Base-by-base conservation (phyloP, 345 rosid species). In the Nasturtium officinale region DNA sequence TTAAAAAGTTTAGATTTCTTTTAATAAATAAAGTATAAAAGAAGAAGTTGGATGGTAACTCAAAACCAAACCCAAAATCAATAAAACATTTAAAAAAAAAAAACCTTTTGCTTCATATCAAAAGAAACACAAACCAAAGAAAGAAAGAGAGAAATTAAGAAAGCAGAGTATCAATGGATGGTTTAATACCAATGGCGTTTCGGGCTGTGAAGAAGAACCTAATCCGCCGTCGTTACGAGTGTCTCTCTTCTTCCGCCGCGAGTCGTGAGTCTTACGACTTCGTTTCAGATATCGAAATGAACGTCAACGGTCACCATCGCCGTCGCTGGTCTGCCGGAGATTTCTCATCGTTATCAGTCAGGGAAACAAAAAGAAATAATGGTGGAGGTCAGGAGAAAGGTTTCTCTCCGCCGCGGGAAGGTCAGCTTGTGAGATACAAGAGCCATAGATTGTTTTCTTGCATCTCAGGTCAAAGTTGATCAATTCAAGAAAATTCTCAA, bases 371-470 rank as follows among this genome's bases (percentile, higher is more conserved):
- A 43, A 42, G 74, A 75, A 61, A 2, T 51, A 38, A 15, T 1
- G 25, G 23, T 2, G 69, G 16, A 77, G 53, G 61, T 18, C 51
- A 17, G 37, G 78, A 69, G 42, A 73, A 61, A 1, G 3, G 52
- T 5, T 53, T 12, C 18, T 66, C 78, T 46, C 72, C 78, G 18
- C 72, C 77, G n/a, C 61, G 30, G 6, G 68, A 43, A 13, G 79
- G 77, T 64, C 84, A 84, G 47, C 82, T 89, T 45, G 82, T 55
- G 67, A 82, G 94, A 78, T 83, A 82, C 75, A 66, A 88, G 67
- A 89, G 96, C 74, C 89, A 84, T 28, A 78, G 89, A 69, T 76
- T 88, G 87, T 82, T 87, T 67, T 85, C 89, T 37, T 83, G 90
- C 71, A 46, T 89, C 20, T 77, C 88, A 59, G 61, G 79, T 68